Evolutionary conservation across 163 green algal genomes (phyloP).

Genomic region (Prototheca cutis): DNA sequence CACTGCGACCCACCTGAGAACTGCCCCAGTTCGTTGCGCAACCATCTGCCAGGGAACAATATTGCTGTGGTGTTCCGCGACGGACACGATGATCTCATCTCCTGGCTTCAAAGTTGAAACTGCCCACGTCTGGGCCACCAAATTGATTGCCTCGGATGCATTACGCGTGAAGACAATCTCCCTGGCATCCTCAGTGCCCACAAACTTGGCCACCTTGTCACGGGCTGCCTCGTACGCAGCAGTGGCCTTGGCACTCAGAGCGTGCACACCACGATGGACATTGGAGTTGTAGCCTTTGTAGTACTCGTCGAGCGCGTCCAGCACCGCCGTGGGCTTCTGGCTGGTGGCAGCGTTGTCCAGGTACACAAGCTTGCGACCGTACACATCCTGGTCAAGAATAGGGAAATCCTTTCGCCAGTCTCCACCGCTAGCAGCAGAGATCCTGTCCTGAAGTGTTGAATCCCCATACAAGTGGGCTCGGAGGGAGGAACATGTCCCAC

Average conservation of each 20-base stretch:
- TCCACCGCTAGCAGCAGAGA: too few relatives aligned
- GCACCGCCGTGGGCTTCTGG: constrained; percentile 84
- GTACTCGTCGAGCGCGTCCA: constrained; percentile 66
- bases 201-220: constrained; percentile 75
- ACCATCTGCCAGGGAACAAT: constrained; percentile 83
- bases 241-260: constrained; percentile 69
- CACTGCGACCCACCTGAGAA: constrained; percentile 47
- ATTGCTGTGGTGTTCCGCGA: constrained; percentile 86
- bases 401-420: constrained; percentile 58
- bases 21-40: constrained; percentile 42
- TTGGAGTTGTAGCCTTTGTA: constrained; percentile 90
- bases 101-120: constrained; percentile 45
- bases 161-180: constrained; percentile 78
- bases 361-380: constrained; percentile 84
- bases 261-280: constrained; percentile 91
- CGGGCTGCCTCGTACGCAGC: constrained; percentile 79
- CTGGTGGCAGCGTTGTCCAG: constrained; percentile 95
- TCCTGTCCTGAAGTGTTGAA: too few relatives aligned
- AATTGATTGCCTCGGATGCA: constrained; percentile 76
- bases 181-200: constrained; percentile 56
- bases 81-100: constrained; percentile 79
- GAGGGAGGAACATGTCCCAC: too few relatives aligned
- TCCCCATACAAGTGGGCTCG: too few relatives aligned
- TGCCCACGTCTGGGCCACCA: constrained; percentile 76
- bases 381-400: constrained; percentile 83